Base-by-base conservation (phyloP, 345 rosid species). In the Rhodomyrtus tomentosa region DNA sequence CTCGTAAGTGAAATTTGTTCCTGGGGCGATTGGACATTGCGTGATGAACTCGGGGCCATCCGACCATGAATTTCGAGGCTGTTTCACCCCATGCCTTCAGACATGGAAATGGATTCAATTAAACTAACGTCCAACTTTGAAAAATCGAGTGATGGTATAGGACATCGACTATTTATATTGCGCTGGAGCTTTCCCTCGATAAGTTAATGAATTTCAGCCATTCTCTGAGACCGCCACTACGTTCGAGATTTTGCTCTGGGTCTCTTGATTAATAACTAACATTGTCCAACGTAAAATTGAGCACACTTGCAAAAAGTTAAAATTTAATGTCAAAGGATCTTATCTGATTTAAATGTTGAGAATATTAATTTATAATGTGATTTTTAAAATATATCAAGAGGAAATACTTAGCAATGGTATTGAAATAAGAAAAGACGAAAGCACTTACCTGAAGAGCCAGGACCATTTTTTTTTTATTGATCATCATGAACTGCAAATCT, bases 11-110 rank as follows among this genome's bases (percentile, higher is more conserved):
- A 85, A 88, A 13, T 84, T 89, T 4, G 58, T 55, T 2, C 87
- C 84, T 0, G 91, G 84, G 18, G 68, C 53, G 25, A 88, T 89
- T 24, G 89, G 86, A 73, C 91, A 89, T 29, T 90, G 90, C 1
- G 90, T 90, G 25, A 90, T 73, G 53, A 88, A 85, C 38, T 85
- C 90, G 7, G 90, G 90, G 50, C 91, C 88, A 38, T 90, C 88
- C 2, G 88, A 87, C 91, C 90, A 88, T 36, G 91, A 87, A 72
- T 88, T 87, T 22, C 89, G 40, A 1, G 87, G 89, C 38, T 87
- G 89, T 50, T 74, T 84, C 20, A 87, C 86, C 21, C 89, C 90
- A 16, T 89, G 90, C 89, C 89, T 87, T 88, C 29, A 84, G 45
- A 21, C 50, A 81, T 12, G 6, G 22, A 55, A 81, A 81, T 21